A percentile compares a stretch with the other conserved stretches of the same genome.
Evolutionary conservation across 495 filamentous ascomycete species (phyloP).

Genomic region (Hypoxylon crocopeplum): DNA sequence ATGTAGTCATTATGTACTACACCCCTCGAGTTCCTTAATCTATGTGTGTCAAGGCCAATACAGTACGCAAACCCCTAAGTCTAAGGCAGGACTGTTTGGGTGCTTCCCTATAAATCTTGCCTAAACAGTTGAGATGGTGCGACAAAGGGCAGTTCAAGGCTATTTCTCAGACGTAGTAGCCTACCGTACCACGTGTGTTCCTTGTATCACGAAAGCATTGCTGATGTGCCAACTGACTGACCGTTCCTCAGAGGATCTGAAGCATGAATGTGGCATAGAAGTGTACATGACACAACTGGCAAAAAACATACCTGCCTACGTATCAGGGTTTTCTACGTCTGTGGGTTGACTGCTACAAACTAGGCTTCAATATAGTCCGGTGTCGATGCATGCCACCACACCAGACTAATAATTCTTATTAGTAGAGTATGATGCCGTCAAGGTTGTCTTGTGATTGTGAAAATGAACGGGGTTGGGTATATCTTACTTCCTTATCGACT

Average conservation of each 20-base stretch:
- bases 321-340: constrained; percentile 12
- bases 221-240: constrained; percentile 21
- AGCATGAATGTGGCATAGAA: constrained; percentile 27
- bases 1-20: too few relatives aligned
- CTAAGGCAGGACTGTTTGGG: background rate
- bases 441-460: constrained; percentile 22
- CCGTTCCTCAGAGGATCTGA: constrained; percentile 20
- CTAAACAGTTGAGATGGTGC: constrained; percentile 16
- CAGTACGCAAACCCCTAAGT: background rate
- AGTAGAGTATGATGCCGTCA: constrained; percentile 6
- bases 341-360: too few relatives aligned
- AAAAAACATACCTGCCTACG: constrained; percentile 4
- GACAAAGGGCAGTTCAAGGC: constrained; percentile 7
- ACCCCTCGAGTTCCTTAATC: background rate
- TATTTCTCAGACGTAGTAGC: constrained; percentile 16
- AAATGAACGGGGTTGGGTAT: background rate
- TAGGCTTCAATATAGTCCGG: constrained; percentile 26
- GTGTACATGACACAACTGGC: constrained; percentile 5
- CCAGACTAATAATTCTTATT: constrained; percentile 26
- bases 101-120: background rate
- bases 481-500: background rate
- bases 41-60: background rate
- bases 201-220: constrained; percentile 5
- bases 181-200: constrained; percentile 22
- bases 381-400: constrained; percentile 37